Conservation (phyloP, 2,329 filamentous ascomycete genomes). For the Talaromyces pinophilus region DNA sequence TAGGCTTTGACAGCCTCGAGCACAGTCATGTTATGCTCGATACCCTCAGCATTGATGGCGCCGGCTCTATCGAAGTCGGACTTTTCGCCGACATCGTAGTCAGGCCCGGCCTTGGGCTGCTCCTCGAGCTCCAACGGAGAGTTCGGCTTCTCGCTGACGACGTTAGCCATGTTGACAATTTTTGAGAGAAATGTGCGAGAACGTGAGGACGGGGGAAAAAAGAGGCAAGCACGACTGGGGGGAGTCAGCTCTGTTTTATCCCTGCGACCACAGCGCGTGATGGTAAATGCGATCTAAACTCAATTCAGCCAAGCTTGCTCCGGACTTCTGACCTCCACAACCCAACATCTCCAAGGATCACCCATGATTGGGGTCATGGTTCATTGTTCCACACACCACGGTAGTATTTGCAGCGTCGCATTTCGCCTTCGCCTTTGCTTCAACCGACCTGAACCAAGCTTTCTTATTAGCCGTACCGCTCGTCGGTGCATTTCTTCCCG, state of each 20-base stretch:
- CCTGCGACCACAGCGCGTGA: constrained; percentile 28
- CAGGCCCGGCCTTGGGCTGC: constrained; percentile 32
- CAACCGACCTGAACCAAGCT: constrained; percentile 1
- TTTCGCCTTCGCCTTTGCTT: background rate
- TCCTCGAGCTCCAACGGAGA: constrained; percentile 36
- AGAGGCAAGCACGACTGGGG: constrained; percentile 28
- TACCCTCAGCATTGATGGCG: constrained; percentile 60
- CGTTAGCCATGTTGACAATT: constrained; percentile 37
- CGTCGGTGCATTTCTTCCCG: constrained; percentile 13
- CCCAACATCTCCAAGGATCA: constrained; percentile 20
- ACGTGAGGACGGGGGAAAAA: constrained; percentile 26
- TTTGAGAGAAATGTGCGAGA: constrained; percentile 25
- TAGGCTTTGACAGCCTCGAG: constrained; percentile 53
- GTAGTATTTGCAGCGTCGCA: constrained; percentile 25
- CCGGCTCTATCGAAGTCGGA: constrained; percentile 51
- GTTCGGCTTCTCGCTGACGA: constrained; percentile 37
- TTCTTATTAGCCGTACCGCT: constrained; percentile 17
- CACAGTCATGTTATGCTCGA: constrained; percentile 52
- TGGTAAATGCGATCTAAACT: constrained; percentile 29
- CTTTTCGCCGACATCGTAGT: constrained; percentile 43
- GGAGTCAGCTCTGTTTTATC: constrained; percentile 40
- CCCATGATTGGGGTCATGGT: constrained; percentile 18
- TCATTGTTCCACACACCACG: constrained; percentile 25
- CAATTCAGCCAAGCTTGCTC: constrained; percentile 32
- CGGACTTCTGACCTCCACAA: constrained; percentile 30